Percentiles rank a stretch among this genome's conserved stretches.
phyloP scores from a whole-genome alignment of 495 filamentous ascomycete genomes.

The Neurospora sublineolata region DNA sequence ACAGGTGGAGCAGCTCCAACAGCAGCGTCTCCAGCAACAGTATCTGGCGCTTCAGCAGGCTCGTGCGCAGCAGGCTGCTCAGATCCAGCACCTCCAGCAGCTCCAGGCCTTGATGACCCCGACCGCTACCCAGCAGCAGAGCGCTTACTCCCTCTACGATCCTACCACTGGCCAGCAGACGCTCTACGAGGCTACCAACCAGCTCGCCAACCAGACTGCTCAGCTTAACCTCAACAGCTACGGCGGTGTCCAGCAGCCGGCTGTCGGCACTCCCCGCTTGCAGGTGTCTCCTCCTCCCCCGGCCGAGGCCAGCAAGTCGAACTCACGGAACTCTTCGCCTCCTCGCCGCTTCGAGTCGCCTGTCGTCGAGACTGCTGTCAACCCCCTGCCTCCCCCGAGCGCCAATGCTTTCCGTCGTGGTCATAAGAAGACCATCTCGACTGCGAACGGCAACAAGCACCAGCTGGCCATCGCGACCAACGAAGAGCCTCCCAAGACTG shows the following conservation, averaged over 20 bases:
- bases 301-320: constrained; percentile 36
- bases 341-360: constrained; percentile 51
- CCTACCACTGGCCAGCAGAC: constrained; percentile 69
- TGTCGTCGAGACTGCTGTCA: constrained; percentile 43
- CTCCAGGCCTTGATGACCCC: constrained; percentile 56
- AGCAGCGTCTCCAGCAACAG: constrained; percentile 2
- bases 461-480: constrained; percentile 43
- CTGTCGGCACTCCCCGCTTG: constrained; percentile 42
- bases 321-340: constrained; percentile 52
- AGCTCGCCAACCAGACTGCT: constrained; percentile 18
- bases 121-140: constrained; percentile 27
- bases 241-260: constrained; percentile 26
- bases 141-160: constrained; percentile 73
- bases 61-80: constrained; percentile 16
- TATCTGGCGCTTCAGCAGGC: neutral
- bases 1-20: constrained; percentile 37
- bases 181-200: constrained; percentile 40
- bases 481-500: constrained; percentile 45
- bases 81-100: constrained; percentile 41
- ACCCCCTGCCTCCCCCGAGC: constrained; percentile 65
- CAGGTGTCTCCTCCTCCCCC: constrained; percentile 76
- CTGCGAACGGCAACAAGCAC: constrained; percentile 50
- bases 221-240: constrained; percentile 17
- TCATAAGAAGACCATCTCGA: constrained; percentile 83
- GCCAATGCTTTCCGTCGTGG: constrained; percentile 80